phyloP scores from a whole-genome alignment of 2,329 filamentous ascomycete species.

The Dendryphion nanum region DNA sequence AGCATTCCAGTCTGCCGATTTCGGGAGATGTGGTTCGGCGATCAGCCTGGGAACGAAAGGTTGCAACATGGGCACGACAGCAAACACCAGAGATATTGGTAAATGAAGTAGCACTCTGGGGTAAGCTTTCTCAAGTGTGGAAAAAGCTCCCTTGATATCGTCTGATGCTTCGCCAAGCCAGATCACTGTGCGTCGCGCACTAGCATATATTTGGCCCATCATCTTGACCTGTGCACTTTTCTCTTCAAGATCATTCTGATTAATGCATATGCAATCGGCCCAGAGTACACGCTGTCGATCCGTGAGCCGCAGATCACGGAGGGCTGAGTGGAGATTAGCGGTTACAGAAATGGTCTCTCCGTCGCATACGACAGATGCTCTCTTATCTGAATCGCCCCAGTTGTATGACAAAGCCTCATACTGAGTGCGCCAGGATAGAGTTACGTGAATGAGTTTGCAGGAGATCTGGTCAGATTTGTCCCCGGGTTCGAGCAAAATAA shows the following conservation, averaged over 20 bases:
- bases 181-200: constrained; percentile 3
- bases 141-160: neutral
- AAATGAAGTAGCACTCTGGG: neutral
- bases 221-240: constrained; percentile 20
- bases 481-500: neutral
- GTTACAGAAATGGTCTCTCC: constrained; percentile 8
- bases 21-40: neutral
- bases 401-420: constrained; percentile 22
- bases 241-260: constrained; percentile 22
- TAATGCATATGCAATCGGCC: constrained; percentile 31
- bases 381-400: constrained; percentile 13
- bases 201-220: constrained; percentile 26
- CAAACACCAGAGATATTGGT: neutral
- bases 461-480: neutral
- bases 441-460: neutral
- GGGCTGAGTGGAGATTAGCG: constrained; percentile 13
- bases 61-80: neutral
- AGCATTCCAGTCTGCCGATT: neutral
- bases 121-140: neutral
- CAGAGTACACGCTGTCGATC: constrained; percentile 11
- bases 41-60: neutral
- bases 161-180: constrained; percentile 1
- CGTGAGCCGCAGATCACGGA: constrained; percentile 10
- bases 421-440: neutral
- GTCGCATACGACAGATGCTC: constrained; percentile 10